phyloP scores from a whole-genome alignment of 805 yeast genomes.

The Clavispora asparagi region DNA sequence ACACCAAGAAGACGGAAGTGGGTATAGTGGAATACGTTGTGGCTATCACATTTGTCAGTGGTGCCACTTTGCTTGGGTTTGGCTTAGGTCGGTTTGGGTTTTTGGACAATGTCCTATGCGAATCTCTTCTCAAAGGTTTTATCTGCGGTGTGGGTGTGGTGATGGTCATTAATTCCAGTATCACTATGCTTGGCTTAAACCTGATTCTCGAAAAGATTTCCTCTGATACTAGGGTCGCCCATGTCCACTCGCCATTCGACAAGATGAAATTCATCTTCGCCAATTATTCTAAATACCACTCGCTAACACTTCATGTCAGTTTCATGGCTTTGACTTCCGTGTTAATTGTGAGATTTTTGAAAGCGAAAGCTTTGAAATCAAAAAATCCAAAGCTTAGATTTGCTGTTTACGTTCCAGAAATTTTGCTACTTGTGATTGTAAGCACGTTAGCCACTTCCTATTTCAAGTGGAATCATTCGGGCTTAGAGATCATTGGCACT shows the following conservation, averaged over 20 bases:
- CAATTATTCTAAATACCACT: conserved; percentile 46
- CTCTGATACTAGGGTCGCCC: conserved; percentile 27
- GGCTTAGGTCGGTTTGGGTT: conserved; percentile 25
- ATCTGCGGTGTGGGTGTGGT: conserved; percentile 42
- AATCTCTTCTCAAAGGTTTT: conserved; percentile 38
- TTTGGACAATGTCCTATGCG: conserved; percentile 37
- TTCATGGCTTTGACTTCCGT: conserved; percentile 45
- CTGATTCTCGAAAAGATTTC: conserved; percentile 35
- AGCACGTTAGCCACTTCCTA: conserved; percentile 49
- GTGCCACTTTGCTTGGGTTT: conserved; percentile 40
- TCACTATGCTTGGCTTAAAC: conserved; percentile 67
- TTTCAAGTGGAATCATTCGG: conserved; percentile 46
- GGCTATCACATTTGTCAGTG: conserved; percentile 64
- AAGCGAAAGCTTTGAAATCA: conserved; percentile 24
- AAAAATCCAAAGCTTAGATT: conserved; percentile 18
- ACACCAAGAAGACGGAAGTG: conserved; percentile 23
- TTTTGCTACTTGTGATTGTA: conserved; percentile 63
- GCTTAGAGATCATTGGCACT: conserved; percentile 67
- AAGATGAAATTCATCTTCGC: conserved; percentile 55
- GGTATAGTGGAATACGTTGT: conserved; percentile 24
- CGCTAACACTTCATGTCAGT: conserved; percentile 60
- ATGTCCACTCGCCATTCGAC: conserved; percentile 58
- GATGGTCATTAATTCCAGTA: conserved; percentile 55
- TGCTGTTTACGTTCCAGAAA: conserved; percentile 76
- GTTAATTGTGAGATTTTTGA: conserved; percentile 38